These are phyloP conservation scores for Neonectria neomacrospora DNA, from an alignment of 2,329 filamentous ascomycete genomes.

Conservation along the genomic window DNA sequence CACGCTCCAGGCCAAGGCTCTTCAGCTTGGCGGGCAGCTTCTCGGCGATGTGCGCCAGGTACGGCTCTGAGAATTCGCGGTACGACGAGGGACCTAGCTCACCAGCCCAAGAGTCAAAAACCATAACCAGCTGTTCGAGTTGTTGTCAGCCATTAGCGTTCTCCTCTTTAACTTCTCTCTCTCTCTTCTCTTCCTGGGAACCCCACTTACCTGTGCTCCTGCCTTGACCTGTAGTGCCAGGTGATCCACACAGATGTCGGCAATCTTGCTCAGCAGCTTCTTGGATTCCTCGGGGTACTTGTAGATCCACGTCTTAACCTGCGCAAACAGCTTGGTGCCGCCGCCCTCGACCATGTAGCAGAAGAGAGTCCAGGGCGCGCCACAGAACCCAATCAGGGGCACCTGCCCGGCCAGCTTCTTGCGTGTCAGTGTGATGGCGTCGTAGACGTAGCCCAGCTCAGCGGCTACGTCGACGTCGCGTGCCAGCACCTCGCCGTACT, in stretches of 20 bases:
- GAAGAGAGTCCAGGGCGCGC: slow-evolving; percentile 94
- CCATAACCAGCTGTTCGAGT: slow-evolving; percentile 77
- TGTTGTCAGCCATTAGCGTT: not conserved
- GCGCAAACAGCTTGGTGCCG: slow-evolving; percentile 92
- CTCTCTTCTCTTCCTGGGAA: not conserved
- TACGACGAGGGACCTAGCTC: slow-evolving; percentile 89
- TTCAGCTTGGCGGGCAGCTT: slow-evolving; percentile 79
- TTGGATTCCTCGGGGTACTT: slow-evolving; percentile 84
- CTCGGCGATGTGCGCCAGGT: slow-evolving; percentile 83
- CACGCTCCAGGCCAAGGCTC: slow-evolving; percentile 79
- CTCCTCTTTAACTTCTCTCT: not conserved
- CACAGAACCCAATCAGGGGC: slow-evolving; percentile 95
- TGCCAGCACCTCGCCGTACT: slow-evolving; percentile 82
- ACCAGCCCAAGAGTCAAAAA: slow-evolving; percentile 98
- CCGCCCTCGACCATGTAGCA: slow-evolving; percentile 99
- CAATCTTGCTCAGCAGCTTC: slow-evolving; percentile 86
- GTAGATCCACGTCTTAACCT: slow-evolving; percentile 97
- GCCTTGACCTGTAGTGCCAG: slow-evolving; percentile 91
- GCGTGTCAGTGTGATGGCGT: slow-evolving; percentile 90
- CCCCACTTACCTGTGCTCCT: slow-evolving; percentile 78
- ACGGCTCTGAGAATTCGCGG: slow-evolving; percentile 86
- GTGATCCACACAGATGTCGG: slow-evolving; percentile 94
- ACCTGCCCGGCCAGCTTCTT: slow-evolving; percentile 89
- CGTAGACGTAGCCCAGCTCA: slow-evolving; percentile 94
- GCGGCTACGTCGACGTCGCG: slow-evolving; percentile 84